Evolutionary conservation across 1,284 basidiomycete species (phyloP).

Genomic region (Ganoderma boninense): DNA sequence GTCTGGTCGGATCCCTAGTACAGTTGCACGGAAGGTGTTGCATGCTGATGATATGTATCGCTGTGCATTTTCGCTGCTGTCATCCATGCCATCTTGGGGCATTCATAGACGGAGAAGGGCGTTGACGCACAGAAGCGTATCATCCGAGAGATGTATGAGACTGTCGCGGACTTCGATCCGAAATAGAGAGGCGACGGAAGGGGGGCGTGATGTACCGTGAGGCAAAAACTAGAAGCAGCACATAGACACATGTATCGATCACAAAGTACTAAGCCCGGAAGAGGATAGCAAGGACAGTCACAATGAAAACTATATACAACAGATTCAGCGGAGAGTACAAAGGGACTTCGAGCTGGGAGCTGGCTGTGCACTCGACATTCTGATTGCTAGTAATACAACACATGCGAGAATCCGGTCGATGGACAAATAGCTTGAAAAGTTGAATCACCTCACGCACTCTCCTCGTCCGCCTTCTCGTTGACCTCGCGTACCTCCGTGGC

Average conservation of each 20-base stretch:
- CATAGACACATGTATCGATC: background rate
- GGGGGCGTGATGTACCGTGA: too few relatives aligned
- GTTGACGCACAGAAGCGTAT: conserved; percentile 81
- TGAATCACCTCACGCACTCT: too few relatives aligned
- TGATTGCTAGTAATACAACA: too few relatives aligned
- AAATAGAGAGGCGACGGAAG: conserved; percentile 60
- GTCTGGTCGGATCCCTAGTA: background rate
- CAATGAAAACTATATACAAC: too few relatives aligned
- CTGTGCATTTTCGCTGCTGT: background rate
- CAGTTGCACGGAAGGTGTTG: conserved; percentile 9
- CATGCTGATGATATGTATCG: background rate
- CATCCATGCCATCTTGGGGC: background rate
- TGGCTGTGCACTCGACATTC: too few relatives aligned
- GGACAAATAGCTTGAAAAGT: too few relatives aligned
- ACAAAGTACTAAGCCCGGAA: too few relatives aligned
- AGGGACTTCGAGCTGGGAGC: too few relatives aligned
- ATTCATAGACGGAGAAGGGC: conserved; percentile 65
- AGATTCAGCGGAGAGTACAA: too few relatives aligned
- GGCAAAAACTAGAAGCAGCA: background rate
- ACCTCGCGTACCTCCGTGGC: conserved; percentile 36
- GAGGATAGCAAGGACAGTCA: too few relatives aligned
- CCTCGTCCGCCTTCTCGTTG: conserved; percentile 36
- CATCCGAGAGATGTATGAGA: conserved; percentile 86
- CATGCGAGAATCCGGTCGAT: too few relatives aligned
- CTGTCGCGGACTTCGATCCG: conserved; percentile 77